phyloP scores from a whole-genome alignment of 2,329 filamentous ascomycete genomes.

The Penicillium digitatum region DNA sequence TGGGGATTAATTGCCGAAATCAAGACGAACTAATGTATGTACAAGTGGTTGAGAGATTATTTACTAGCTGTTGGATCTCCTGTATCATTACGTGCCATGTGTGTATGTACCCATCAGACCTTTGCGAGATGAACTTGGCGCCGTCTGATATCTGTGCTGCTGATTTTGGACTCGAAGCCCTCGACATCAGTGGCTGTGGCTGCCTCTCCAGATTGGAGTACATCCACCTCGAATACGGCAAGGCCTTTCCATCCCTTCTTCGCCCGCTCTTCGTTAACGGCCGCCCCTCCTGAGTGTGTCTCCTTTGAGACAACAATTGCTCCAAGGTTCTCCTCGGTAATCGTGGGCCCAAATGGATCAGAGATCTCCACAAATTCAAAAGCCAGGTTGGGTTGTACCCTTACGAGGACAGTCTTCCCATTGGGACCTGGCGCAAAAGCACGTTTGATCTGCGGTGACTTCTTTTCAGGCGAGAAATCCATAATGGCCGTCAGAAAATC shows the following conservation, averaged over 20 bases:
- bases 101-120: conserved; percentile 13
- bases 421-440: conserved; percentile 38
- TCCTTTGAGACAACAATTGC: conserved; percentile 84
- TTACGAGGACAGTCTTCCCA: conserved; percentile 37
- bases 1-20: conserved; percentile 18
- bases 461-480: conserved; percentile 52
- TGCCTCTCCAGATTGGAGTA: conserved; percentile 65
- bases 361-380: conserved; percentile 81
- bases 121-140: conserved; percentile 42
- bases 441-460: conserved; percentile 28
- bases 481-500: conserved; percentile 64
- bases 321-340: conserved; percentile 72
- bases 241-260: conserved; percentile 73
- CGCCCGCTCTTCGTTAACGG: conserved; percentile 76
- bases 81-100: conserved; percentile 4
- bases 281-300: conserved; percentile 75
- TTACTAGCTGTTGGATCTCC: conserved; percentile 5
- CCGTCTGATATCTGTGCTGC: conserved; percentile 78
- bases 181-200: conserved; percentile 45
- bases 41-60: conserved; percentile 1
- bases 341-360: conserved; percentile 86
- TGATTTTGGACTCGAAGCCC: conserved; percentile 78
- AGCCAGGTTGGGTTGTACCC: conserved; percentile 59
- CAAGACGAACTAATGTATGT: conserved; percentile 13
- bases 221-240: conserved; percentile 82